Conservation (phyloP, 805 yeast species). For the Candida namnaoensis region DNA sequence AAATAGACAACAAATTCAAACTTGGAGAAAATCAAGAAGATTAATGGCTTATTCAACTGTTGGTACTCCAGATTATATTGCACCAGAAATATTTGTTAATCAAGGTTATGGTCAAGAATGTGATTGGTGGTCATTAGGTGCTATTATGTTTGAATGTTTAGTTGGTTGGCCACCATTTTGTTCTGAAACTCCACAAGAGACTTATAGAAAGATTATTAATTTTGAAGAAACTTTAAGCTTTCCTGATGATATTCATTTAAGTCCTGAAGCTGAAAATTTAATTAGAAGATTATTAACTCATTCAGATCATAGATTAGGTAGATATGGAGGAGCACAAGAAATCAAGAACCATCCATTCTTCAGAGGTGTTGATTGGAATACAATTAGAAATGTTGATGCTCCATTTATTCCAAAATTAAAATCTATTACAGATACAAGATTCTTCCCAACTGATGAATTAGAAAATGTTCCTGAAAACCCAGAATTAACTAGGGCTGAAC, state of each 20-base stretch:
- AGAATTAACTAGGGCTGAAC: conserved; percentile 56
- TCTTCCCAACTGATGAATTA: conserved; percentile 96
- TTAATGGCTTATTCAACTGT: conserved; percentile 92
- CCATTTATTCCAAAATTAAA: conserved; percentile 94
- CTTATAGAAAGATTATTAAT: conserved; percentile 84
- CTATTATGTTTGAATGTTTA: conserved; percentile 92
- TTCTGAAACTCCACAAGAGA: conserved; percentile 89
- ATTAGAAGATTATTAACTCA: conserved; percentile 86
- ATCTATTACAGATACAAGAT: conserved; percentile 90
- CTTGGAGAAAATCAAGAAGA: conserved; percentile 65
- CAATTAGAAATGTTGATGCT: conserved; percentile 64
- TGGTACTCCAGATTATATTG: conserved; percentile 99
- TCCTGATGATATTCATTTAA: conserved; percentile 82
- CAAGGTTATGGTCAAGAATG: conserved; percentile 91
- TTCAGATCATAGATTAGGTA: conserved; percentile 66
- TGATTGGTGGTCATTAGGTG: conserved; percentile 98
- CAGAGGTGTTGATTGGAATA: conserved; percentile 76
- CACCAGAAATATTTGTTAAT: conserved; percentile 84
- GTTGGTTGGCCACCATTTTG: conserved; percentile 98
- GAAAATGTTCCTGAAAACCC: conserved; percentile 94
- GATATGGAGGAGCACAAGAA: conserved; percentile 54
- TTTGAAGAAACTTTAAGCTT: conserved; percentile 78
- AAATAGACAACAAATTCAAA: conserved; percentile 77
- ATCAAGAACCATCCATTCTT: conserved; percentile 73
- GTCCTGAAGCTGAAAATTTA: conserved; percentile 90